Percentiles rank a stretch among this genome's conserved stretches.
phyloP scores from a whole-genome alignment of 495 filamentous ascomycete genomes.

The Lindgomyces ingoldianus region DNA sequence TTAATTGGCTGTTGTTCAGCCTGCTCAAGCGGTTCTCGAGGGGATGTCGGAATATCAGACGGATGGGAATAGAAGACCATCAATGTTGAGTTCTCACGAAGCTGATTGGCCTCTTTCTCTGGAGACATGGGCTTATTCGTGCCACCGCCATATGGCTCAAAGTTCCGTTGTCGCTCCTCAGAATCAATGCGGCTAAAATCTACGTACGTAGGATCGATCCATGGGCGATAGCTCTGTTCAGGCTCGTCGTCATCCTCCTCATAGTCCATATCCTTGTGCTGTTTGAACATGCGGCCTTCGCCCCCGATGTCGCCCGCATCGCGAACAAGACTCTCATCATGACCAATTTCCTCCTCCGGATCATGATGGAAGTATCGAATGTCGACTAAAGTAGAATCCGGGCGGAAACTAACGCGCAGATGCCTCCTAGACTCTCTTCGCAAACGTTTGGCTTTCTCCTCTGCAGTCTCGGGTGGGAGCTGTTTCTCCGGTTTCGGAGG shows the following conservation, averaged over 20 bases:
- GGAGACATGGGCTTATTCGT: slow-evolving; percentile 57
- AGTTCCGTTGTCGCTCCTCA: slow-evolving; percentile 57
- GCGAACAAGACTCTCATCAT: slow-evolving; percentile 62
- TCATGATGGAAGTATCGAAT: slow-evolving; percentile 75
- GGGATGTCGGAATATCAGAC: slow-evolving; percentile 73
- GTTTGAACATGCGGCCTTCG: slow-evolving; percentile 81
- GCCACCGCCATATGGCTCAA: slow-evolving; percentile 64
- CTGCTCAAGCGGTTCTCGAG: slow-evolving; percentile 66
- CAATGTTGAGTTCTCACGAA: slow-evolving; percentile 74
- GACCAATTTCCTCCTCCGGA: slow-evolving; percentile 77
- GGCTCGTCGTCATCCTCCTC: slow-evolving; percentile 69
- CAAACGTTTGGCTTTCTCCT: slow-evolving; percentile 70
- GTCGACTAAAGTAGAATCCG: slow-evolving; percentile 69
- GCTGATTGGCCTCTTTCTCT: slow-evolving; percentile 67
- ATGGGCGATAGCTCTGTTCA: slow-evolving; percentile 53
- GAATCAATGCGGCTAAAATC: slow-evolving; percentile 59
- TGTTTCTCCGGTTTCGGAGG: slow-evolving; percentile 55
- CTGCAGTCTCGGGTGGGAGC: slow-evolving; percentile 69
- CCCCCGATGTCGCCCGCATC: slow-evolving; percentile 70
- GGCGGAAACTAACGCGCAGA: slow-evolving; percentile 69
- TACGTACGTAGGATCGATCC: slow-evolving; percentile 50
- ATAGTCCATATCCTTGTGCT: slow-evolving; percentile 61
- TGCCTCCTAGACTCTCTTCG: slow-evolving; percentile 77
- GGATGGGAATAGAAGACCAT: slow-evolving; percentile 77
- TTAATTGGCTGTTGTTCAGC: slow-evolving; percentile 40